phyloP scores from a whole-genome alignment of 768 basidiomycete genomes.

The Heimioporus sp. region DNA sequence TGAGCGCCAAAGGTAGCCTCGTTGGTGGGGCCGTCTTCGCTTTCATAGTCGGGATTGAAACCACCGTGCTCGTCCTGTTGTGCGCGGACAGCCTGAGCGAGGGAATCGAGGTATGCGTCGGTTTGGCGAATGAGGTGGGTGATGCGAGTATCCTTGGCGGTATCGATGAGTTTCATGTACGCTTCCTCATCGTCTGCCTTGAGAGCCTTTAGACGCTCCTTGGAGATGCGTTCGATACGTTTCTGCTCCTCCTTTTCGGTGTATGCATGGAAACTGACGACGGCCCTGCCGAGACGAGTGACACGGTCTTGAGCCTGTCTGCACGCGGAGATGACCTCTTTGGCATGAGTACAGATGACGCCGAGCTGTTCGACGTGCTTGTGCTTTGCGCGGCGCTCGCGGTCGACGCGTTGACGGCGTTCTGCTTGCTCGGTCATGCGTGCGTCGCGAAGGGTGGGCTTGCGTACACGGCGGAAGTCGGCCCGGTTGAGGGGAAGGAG shows the following conservation, averaged over 20 bases:
- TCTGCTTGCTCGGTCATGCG: conserved; percentile 87
- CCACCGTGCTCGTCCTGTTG: conserved; percentile 77
- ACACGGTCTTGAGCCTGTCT: conserved; percentile 63
- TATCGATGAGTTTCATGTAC: conserved; percentile 99
- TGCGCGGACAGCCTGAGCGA: conserved; percentile 89
- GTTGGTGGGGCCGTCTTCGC: conserved; percentile 71
- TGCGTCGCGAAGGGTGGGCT: conserved; percentile 85
- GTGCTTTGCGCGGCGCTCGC: conserved; percentile 92
- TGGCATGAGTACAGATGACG: conserved; percentile 83
- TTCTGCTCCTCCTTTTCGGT: conserved; percentile 99
- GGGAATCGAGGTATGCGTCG: conserved; percentile 90
- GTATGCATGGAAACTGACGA: conserved; percentile 79
- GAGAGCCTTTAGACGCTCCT: conserved; percentile 97
- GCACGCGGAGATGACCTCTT: conserved; percentile 67
- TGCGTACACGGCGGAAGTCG: conserved; percentile 85
- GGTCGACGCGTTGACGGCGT: conserved; percentile 85
- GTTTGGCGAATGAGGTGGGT: conserved; percentile 95
- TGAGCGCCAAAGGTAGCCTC: conserved; percentile 93
- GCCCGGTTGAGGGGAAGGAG: conserved; percentile 88
- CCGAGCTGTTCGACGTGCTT: conserved; percentile 94
- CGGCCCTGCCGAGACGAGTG: conserved; percentile 64
- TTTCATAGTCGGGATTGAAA: conserved; percentile 42
- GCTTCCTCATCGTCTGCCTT: conserved; percentile 99
- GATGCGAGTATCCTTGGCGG: conserved; percentile 98
- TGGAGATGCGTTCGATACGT: conserved; percentile 90